Conservation (phyloP, 2,329 filamentous ascomycete species). For the Claviceps sp. region DNA sequence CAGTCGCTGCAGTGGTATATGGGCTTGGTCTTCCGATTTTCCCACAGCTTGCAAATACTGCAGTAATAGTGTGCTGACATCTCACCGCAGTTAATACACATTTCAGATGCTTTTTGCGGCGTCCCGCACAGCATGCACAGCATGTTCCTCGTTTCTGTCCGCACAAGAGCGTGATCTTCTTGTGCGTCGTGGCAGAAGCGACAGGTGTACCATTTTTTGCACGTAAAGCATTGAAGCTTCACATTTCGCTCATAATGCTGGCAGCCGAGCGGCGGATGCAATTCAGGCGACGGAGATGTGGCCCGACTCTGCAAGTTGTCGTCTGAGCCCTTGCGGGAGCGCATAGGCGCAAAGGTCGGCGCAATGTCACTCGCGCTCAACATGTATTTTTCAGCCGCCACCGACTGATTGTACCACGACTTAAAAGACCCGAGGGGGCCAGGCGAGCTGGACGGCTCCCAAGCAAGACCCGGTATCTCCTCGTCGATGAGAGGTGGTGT, state of each 20-base stretch:
- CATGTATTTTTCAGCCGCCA: constrained; percentile 29
- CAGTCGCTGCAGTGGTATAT: constrained; percentile 97
- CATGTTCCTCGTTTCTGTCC: constrained; percentile 85
- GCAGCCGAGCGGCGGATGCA: constrained; percentile 54
- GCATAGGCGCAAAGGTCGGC: constrained; percentile 52
- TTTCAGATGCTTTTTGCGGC: constrained; percentile 68
- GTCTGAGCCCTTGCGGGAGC: constrained; percentile 29
- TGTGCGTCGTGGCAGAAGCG: constrained; percentile 82
- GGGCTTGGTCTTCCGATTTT: constrained; percentile 77
- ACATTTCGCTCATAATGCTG: constrained; percentile 91
- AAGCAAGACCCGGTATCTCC: constrained; percentile 13
- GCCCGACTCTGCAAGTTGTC: constrained; percentile 24
- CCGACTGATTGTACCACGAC: constrained; percentile 40
- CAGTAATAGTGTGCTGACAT: constrained; percentile 85
- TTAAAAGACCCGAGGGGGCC: constrained; percentile 40
- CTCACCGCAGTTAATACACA: constrained; percentile 64
- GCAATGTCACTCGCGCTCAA: constrained; percentile 47
- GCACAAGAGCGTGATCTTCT: constrained; percentile 67
- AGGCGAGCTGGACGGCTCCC: constrained; percentile 28
- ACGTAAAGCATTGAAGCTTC: constrained; percentile 85
- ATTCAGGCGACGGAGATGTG: constrained; percentile 12
- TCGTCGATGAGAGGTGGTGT: constrained; percentile 7
- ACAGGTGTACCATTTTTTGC: constrained; percentile 86
- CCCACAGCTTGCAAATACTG: constrained; percentile 90
- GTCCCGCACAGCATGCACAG: constrained; percentile 90